Evolutionary conservation across 1,284 basidiomycete species (phyloP).

Genomic region (Ustilago crameri): DNA sequence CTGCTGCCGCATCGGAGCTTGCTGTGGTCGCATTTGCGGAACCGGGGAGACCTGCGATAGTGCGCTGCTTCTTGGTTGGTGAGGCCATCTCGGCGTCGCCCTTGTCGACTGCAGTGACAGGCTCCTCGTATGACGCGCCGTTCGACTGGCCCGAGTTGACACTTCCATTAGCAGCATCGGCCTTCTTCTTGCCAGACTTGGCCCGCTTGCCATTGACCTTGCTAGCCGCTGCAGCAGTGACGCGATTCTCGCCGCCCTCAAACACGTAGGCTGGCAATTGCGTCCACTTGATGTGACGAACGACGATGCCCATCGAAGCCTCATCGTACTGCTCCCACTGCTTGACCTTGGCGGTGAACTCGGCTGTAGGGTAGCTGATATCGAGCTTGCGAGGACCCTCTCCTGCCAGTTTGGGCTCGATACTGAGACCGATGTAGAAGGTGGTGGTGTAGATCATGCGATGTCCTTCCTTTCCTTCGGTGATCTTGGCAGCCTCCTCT

Average conservation of each 20-base stretch:
- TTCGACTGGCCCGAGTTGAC: constrained; percentile 7
- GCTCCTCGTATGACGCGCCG: constrained; percentile 9
- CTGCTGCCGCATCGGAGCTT: not conserved
- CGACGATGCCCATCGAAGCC: constrained; percentile 89
- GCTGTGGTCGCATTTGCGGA: not conserved
- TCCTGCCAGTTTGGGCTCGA: constrained; percentile 81
- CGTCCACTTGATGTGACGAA: constrained; percentile 93
- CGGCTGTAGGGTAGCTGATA: constrained; percentile 94
- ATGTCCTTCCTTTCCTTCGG: constrained; percentile 70
- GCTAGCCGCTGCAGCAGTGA: constrained; percentile 74
- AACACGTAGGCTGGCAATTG: constrained; percentile 82
- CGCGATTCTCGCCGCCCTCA: constrained; percentile 73
- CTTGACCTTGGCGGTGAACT: constrained; percentile 95
- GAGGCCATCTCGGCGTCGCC: constrained; percentile 39
- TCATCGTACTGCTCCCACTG: constrained; percentile 96
- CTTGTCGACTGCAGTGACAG: constrained; percentile 24
- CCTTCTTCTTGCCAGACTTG: constrained; percentile 75
- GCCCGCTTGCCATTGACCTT: constrained; percentile 78
- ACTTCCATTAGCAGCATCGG: constrained; percentile 4
- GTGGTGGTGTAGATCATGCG: constrained; percentile 88
- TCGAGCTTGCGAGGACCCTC: constrained; percentile 78
- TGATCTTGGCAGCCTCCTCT: constrained; percentile 51
- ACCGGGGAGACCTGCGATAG: constrained; percentile 8
- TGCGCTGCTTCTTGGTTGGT: constrained; percentile 48
- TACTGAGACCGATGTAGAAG: constrained; percentile 94